These are phyloP conservation scores for Alternaria longipes DNA, from an alignment of 2,329 filamentous ascomycete species.

Conservation along the genomic window DNA sequence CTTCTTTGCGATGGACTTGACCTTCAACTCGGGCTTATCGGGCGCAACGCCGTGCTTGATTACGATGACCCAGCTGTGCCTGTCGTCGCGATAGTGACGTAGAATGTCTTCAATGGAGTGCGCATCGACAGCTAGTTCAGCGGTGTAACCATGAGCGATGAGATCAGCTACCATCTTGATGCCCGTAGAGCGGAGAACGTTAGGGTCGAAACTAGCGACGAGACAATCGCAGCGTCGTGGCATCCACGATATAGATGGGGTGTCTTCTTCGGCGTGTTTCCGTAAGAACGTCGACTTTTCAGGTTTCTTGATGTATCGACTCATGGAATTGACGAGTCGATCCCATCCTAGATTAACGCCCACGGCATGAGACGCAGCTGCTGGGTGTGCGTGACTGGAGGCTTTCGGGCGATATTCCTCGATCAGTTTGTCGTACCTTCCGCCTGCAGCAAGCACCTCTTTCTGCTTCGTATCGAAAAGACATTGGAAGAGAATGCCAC, in stretches of 20 bases:
- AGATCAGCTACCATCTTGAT: conserved; percentile 80
- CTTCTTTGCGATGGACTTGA: conserved; percentile 79
- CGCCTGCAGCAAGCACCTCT: conserved; percentile 91
- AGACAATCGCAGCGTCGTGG: conserved; percentile 79
- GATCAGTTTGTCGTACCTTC: conserved; percentile 90
- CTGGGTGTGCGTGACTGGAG: conserved; percentile 60
- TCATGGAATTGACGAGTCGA: conserved; percentile 72
- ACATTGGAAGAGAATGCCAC: conserved; percentile 87
- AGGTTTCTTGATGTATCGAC: conserved; percentile 59
- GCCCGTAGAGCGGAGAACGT: conserved; percentile 77
- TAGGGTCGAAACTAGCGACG: conserved; percentile 84
- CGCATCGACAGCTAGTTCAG: conserved; percentile 84
- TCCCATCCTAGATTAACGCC: conserved; percentile 94
- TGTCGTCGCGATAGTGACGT: conserved; percentile 77
- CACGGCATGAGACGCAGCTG: conserved; percentile 74
- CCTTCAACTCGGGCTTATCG: conserved; percentile 70
- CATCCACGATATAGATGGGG: conserved; percentile 48
- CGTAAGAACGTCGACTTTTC: conserved; percentile 68
- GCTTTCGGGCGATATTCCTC: conserved; percentile 80
- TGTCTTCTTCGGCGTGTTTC: conserved; percentile 70
- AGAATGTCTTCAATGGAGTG: conserved; percentile 82
- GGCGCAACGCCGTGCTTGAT: conserved; percentile 76
- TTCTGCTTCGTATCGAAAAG: conserved; percentile 82
- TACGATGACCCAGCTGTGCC: conserved; percentile 86
- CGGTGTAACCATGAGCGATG: conserved; percentile 85